These are phyloP conservation scores for Leishmania mexicana DNA, from an alignment of 208 protist species.

Conservation along the genomic window DNA sequence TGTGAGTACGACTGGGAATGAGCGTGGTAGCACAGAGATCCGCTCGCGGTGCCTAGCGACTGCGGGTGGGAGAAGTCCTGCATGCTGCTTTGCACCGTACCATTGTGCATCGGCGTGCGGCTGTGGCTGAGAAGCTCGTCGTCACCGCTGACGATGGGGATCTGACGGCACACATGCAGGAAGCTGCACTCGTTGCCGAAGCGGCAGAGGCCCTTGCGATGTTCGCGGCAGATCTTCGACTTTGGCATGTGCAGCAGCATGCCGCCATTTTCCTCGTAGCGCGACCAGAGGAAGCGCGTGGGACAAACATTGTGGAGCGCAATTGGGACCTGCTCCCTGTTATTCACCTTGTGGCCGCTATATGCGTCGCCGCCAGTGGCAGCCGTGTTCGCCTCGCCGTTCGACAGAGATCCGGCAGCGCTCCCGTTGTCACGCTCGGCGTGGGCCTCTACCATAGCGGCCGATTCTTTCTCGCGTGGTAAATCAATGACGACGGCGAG, in stretches of 20 bases:
- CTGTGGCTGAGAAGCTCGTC: slow-evolving; percentile 17
- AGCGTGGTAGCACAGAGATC: slow-evolving; percentile 10
- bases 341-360: slow-evolving; percentile 10
- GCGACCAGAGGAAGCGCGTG: slow-evolving; percentile 69
- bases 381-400: slow-evolving; percentile 19
- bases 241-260: slow-evolving; percentile 50
- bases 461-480: slow-evolving; percentile 17
- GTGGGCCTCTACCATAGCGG: slow-evolving; percentile 5
- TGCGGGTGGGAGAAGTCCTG: slow-evolving; percentile 20
- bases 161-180: slow-evolving; percentile 79
- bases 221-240: slow-evolving; percentile 75
- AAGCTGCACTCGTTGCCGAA: slow-evolving; percentile 90
- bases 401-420: slow-evolving; percentile 19
- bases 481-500: slow-evolving; percentile 67
- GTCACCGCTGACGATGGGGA: slow-evolving; percentile 44
- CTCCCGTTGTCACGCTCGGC: slow-evolving; percentile 20
- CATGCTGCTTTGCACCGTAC: slow-evolving; percentile 16
- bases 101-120: slow-evolving; percentile 18
- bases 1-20: slow-evolving; percentile 17
- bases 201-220: slow-evolving; percentile 79
- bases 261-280: slow-evolving; percentile 58
- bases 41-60: slow-evolving; percentile 13
- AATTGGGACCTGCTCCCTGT: slow-evolving; percentile 30
- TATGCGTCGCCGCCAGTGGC: neutral
- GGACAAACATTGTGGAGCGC: slow-evolving; percentile 70